Evolutionary conservation across 2,329 filamentous ascomycete genomes (phyloP).

Genomic region (Penicillium occitanis): DNA sequence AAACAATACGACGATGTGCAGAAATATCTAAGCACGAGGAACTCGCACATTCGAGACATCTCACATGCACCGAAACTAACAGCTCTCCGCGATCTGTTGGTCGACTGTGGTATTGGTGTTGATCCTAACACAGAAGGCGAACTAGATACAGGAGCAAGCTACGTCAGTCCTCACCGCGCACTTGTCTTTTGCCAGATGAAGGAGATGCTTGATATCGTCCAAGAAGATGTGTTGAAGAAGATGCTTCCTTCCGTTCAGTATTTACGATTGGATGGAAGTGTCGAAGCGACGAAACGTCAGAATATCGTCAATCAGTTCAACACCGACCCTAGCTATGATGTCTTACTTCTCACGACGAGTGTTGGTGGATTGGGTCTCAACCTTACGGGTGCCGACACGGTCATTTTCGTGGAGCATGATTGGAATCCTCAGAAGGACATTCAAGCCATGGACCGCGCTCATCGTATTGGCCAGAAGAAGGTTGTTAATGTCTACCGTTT

Average conservation of each 20-base stretch:
- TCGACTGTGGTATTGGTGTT: constrained; percentile 95
- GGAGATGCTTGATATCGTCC: constrained; percentile 99
- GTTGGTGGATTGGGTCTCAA: constrained; percentile 94
- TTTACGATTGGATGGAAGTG: constrained; percentile 87
- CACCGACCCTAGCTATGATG: constrained; percentile 93
- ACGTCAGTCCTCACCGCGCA: constrained; percentile 92
- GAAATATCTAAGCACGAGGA: constrained; percentile 71
- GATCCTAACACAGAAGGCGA: constrained; percentile 58
- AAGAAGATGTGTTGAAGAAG: constrained; percentile 85
- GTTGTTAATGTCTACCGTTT: constrained; percentile 98
- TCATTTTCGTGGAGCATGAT: constrained; percentile 99
- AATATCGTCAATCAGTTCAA: constrained; percentile 99
- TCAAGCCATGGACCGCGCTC: constrained; percentile 97
- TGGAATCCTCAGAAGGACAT: constrained; percentile 99
- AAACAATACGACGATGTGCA: constrained; percentile 88
- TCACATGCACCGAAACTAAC: constrained; percentile 88
- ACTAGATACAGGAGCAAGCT: constrained; percentile 64
- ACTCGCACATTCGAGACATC: constrained; percentile 79
- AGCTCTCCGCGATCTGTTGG: constrained; percentile 84
- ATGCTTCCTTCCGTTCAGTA: constrained; percentile 91
- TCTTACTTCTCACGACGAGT: constrained; percentile 87
- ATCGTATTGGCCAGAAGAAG: constrained; percentile 99
- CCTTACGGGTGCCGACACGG: constrained; percentile 92
- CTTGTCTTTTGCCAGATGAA: constrained; percentile 99
- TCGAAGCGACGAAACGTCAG: constrained; percentile 90